Evolutionary conservation across 768 basidiomycete species (phyloP), one percentile per base, ranked within the genome.

Genomic region (Boletus pseudo-olivaceus): DNA sequence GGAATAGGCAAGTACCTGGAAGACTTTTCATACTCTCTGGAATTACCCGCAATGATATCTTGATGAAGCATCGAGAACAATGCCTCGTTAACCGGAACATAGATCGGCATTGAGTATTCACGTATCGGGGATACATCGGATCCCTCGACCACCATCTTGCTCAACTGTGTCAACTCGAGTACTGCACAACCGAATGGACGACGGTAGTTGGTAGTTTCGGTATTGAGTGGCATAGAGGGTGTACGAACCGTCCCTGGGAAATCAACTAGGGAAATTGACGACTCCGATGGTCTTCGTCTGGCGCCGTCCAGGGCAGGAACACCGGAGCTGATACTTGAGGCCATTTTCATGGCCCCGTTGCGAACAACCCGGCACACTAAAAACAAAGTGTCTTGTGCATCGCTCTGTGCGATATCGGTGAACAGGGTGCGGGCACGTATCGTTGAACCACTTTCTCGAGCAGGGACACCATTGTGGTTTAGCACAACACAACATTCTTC

Each of bases 111-210:
- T 0, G 82, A 80, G 64, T 90, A 80, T 68, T 98, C 95, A 53
- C 80, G 79, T 19, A 84, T 78, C 2, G 82, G 72, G 6, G 83
- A 81, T 2, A 84, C 77, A 55, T 90, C 87, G 14, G 74, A 62
- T 47, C 82, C 79, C 34, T 93, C 90, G 0, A 76, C 72, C 2
- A 81, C 74, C 75, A 90, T 83, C 64, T 82, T 84, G 59, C 73
- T 78, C 50, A 94, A 72, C 62, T 91, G 88, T 0, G 84, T 82
- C 37, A 98, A 72, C 63, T 97, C 92, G 50, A 98, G 73, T 10
- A 97, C 87, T 3, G 96, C 96, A 66, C 93, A 97, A n/a, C 94
- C 96, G 66, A 98, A 93, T 0, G 96, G 96, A 47, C 96, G 76
- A 35, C 96, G 82, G 63, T 88, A 88, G 51, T 81, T 80, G 26